Conservation (phyloP, 225 moss, liverwort and hornwort genomes). For the Takakia lepidozioides region DNA sequence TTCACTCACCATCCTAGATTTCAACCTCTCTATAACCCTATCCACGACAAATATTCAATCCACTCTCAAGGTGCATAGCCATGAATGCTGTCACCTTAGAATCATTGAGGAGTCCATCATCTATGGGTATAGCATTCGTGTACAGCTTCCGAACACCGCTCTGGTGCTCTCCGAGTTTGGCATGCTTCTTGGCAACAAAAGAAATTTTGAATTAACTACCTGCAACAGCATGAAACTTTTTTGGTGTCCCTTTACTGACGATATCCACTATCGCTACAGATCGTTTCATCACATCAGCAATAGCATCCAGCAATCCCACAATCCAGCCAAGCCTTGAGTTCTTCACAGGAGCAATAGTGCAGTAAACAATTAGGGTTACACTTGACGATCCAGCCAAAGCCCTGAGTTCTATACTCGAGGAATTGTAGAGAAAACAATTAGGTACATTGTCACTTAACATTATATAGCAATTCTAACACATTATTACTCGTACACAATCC, state of each 20-base stretch:
- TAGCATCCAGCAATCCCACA: not conserved
- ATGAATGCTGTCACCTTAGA: not conserved
- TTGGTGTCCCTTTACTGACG: not conserved
- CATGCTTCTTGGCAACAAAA: not conserved
- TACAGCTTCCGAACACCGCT: not conserved
- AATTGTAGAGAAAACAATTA: not conserved
- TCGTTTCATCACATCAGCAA: not conserved
- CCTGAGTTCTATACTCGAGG: not conserved
- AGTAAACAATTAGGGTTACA: not conserved
- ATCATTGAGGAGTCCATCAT: not conserved
- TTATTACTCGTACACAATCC: too few species aligned
- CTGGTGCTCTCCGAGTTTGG: not conserved
- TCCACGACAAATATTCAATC: not conserved
- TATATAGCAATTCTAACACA: too few species aligned
- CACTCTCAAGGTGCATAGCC: not conserved
- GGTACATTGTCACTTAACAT: too few species aligned
- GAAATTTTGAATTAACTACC: not conserved
- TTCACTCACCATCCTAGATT: slow-evolving; percentile 1
- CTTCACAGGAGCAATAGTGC: not conserved
- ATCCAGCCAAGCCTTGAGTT: not conserved
- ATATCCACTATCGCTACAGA: not conserved
- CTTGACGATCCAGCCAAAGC: not conserved
- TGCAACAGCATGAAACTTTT: not conserved
- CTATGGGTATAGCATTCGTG: not conserved
- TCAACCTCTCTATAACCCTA: not conserved